phyloP scores from a whole-genome alignment of 768 basidiomycete genomes.

The Porpolomopsis calyptriformis region DNA sequence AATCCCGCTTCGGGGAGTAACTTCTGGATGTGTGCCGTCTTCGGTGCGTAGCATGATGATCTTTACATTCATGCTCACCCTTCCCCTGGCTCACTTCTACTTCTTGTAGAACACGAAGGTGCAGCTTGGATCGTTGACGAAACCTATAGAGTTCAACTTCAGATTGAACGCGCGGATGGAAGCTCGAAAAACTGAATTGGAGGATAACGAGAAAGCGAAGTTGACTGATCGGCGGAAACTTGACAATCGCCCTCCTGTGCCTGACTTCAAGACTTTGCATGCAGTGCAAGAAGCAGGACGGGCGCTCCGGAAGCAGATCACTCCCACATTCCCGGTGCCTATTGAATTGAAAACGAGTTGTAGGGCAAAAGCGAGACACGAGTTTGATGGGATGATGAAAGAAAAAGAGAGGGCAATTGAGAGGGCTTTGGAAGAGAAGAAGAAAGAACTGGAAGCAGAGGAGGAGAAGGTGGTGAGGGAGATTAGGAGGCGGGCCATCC shows the following conservation, averaged over 20 bases:
- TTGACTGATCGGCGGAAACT: constrained; percentile 13
- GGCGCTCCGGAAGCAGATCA: constrained; percentile 34
- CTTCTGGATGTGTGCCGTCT: neutral
- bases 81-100: neutral
- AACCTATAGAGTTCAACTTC: constrained; percentile 44
- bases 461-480: constrained; percentile 55
- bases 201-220: constrained; percentile 18
- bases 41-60: neutral
- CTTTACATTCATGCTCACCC: neutral
- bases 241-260: constrained; percentile 24
- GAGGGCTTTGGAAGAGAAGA: constrained; percentile 34
- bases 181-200: constrained; percentile 31
- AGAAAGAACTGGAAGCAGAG: constrained; percentile 37
- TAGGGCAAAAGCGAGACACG: constrained; percentile 50
- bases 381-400: constrained; percentile 49
- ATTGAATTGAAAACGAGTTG: constrained; percentile 42
- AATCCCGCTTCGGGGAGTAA: neutral
- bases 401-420: constrained; percentile 47
- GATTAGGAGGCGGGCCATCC: constrained; percentile 51
- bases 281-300: constrained; percentile 35
- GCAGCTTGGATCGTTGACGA: constrained; percentile 26
- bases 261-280: constrained; percentile 47
- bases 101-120: neutral
- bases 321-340: constrained; percentile 37
- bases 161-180: constrained; percentile 38